phyloP scores from a whole-genome alignment of 495 filamentous ascomycete species.

The Wilcoxina mikolae region DNA sequence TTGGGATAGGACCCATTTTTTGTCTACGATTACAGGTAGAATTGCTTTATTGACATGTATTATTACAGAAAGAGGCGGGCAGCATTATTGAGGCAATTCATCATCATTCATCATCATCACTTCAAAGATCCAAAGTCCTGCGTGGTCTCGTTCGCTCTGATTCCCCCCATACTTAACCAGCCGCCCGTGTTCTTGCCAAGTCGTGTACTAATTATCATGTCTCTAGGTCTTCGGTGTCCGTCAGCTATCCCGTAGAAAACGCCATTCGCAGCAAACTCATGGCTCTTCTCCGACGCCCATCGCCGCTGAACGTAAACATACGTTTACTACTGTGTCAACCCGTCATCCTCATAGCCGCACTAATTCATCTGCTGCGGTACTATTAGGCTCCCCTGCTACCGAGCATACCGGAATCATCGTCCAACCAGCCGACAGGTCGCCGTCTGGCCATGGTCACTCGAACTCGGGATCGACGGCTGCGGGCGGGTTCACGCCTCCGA shows the following conservation, averaged over 20 bases:
- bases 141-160: neutral
- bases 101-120: slow-evolving; percentile 18
- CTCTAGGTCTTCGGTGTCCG: slow-evolving; percentile 70
- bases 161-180: too few species aligned
- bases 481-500: slow-evolving; percentile 52
- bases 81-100: slow-evolving; percentile 12
- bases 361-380: slow-evolving; percentile 7
- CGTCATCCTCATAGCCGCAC: slow-evolving; percentile 4
- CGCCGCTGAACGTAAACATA: slow-evolving; percentile 10
- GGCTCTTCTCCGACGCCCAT: slow-evolving; percentile 4
- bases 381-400: slow-evolving; percentile 23
- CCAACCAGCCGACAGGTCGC: slow-evolving; percentile 37
- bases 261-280: slow-evolving; percentile 2
- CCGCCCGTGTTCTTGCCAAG: too few species aligned
- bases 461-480: slow-evolving; percentile 26
- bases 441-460: slow-evolving; percentile 34
- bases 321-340: neutral
- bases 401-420: slow-evolving; percentile 36
- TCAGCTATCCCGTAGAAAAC: slow-evolving; percentile 60
- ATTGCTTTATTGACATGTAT: neutral
- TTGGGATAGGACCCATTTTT: too few species aligned
- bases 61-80: neutral
- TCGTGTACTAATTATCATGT: slow-evolving; percentile 17
- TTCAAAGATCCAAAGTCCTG: too few species aligned
- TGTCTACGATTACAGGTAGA: neutral